Conservation (phyloP, 345 rosid genomes). For the Salix suchowensis region DNA sequence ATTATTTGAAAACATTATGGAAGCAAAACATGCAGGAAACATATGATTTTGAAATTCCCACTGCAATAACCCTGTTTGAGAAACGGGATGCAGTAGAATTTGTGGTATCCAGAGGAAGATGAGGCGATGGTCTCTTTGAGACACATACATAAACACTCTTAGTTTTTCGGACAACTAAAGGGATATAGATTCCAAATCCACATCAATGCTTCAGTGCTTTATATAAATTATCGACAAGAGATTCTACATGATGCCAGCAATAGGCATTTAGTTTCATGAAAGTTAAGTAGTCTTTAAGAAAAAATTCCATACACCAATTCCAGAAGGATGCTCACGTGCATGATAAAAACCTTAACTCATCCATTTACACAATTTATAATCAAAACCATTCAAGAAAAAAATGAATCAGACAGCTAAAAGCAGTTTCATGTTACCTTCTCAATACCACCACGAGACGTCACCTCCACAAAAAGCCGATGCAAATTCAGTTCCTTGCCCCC, state of each 20-base stretch:
- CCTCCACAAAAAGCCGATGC: constrained; percentile 89
- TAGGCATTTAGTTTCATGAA: background rate
- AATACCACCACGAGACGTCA: constrained; percentile 92
- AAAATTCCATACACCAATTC: background rate
- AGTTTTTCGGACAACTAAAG: background rate
- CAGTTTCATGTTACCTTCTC: constrained; percentile 56
- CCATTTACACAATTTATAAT: background rate
- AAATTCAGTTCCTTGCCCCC: constrained; percentile 89
- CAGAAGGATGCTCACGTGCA: background rate
- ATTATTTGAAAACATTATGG: background rate
- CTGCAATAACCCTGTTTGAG: background rate
- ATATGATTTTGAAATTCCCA: background rate
- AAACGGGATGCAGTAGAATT: background rate
- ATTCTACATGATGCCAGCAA: background rate
- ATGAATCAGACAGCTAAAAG: background rate
- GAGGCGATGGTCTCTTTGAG: too few species aligned
- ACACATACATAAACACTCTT: background rate
- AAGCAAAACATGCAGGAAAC: background rate
- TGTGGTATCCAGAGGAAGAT: background rate
- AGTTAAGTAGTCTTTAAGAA: too few species aligned
- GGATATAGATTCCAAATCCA: background rate
- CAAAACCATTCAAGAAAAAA: background rate
- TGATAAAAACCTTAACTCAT: background rate
- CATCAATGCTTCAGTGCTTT: background rate
- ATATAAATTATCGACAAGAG: background rate